Evolutionary conservation across 805 yeast genomes (phyloP), one percentile per base, ranked within the genome.

Genomic region (Candida insectorum): DNA sequence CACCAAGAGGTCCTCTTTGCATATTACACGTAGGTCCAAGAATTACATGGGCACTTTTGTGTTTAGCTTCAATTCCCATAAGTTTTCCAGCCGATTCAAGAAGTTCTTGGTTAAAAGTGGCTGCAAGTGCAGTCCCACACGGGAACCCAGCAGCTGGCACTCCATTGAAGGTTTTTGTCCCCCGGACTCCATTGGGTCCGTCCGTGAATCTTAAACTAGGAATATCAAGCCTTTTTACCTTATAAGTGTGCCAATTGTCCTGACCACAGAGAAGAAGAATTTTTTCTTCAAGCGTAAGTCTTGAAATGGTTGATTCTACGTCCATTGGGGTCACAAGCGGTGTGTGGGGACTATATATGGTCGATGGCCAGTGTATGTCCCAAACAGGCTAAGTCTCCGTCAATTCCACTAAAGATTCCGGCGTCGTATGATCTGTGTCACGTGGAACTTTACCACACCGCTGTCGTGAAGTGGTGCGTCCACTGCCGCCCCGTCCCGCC

Each of bases 181-280:
- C 64, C 37, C 62, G 44, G 8, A 55, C 50, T 9, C 64, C 62
- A 33, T 58, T 58, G 6, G 62, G 64, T 4, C 62, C 64, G 49
- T 58, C 62, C 21, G 55, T 45, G 20, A 71, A 47, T 47, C 81
- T 60, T 5, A 76, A 39, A 0, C 69, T 53, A 2, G 78, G 79
- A 25, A 76, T 48, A 14, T 59, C 62, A 19, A 71, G 48, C 25
- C 70, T 38, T 16, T 47, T 51, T 15, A 73, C 57, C 1, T 65
- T 47, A 33, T 36, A 45, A 2, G 79, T 73, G 53, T 72, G 77
- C 78, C 79, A 74, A 50, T 62, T 60, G 46, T 73, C 78, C 26
- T 51, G 48, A 21, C 77, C 62, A 26, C 52, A 40, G 15, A 54
- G 33, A 15, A 58, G 47, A 5, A 44, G 30, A 30, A 53, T 44